Conservation (phyloP, 2,329 filamentous ascomycete species). For the Coniella lustricola region DNA sequence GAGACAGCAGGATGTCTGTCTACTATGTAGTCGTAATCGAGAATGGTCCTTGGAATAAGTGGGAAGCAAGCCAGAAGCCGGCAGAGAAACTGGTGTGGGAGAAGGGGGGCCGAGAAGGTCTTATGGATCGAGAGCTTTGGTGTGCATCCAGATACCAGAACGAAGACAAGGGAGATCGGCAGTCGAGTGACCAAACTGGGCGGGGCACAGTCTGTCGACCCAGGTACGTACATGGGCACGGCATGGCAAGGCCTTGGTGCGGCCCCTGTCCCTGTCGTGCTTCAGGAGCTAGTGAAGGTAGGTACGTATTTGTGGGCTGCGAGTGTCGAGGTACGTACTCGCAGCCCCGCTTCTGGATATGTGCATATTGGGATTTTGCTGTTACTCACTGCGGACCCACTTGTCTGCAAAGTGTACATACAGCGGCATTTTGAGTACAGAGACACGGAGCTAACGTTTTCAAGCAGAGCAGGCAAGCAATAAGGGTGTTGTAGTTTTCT, state of each 20-base stretch:
- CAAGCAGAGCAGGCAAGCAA: too few species aligned
- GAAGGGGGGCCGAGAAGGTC: constrained; percentile 12
- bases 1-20: background rate
- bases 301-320: too few species aligned
- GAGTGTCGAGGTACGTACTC: constrained; percentile 3
- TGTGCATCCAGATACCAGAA: constrained; percentile 11
- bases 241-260: too few species aligned
- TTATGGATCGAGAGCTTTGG: constrained; percentile 16
- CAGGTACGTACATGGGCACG: background rate
- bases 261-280: constrained; percentile 1
- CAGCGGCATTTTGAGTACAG: too few species aligned
- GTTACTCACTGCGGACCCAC: too few species aligned
- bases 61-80: background rate
- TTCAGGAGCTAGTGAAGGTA: too few species aligned
- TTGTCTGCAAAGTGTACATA: background rate
- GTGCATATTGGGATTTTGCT: too few species aligned
- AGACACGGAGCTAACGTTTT: too few species aligned
- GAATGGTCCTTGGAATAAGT: background rate
- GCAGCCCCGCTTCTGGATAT: too few species aligned
- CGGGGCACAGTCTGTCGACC: background rate
- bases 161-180: constrained; percentile 10
- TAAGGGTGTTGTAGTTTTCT: too few species aligned
- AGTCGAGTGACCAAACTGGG: constrained; percentile 6
- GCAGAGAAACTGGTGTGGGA: background rate
- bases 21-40: background rate